Conservation (phyloP, 148 eudicot genomes). For the Amaranthus hypochondriacus region DNA sequence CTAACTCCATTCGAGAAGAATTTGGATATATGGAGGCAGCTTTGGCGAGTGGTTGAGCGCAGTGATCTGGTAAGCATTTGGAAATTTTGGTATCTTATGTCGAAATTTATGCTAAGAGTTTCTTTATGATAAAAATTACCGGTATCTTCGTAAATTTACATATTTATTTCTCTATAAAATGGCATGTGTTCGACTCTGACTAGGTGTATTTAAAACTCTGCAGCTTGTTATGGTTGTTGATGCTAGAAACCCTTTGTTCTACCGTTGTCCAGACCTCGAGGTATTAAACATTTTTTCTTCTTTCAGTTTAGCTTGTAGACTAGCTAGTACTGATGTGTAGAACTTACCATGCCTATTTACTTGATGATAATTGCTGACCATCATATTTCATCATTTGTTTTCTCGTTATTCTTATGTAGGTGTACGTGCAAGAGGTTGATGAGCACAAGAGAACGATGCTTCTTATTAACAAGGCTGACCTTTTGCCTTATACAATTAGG, state of each 20-base stretch:
- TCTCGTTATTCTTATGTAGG: constrained; percentile 38
- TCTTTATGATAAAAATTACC: neutral
- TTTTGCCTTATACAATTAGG: constrained; percentile 73
- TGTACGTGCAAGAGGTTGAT: constrained; percentile 77
- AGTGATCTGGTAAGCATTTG: constrained; percentile 76
- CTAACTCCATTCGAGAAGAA: constrained; percentile 99
- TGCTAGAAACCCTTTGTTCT: constrained; percentile 94
- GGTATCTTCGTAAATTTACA: neutral
- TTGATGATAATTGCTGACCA: neutral
- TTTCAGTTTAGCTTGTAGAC: constrained; percentile 12
- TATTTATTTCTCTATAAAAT: constrained; percentile 4
- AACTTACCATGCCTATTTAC: neutral
- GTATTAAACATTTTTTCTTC: constrained; percentile 30
- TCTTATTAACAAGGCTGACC: constrained; percentile 95
- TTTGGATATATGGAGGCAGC: constrained; percentile 98
- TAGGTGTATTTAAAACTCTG: neutral
- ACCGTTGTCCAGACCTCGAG: constrained; percentile 98
- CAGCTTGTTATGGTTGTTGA: constrained; percentile 99
- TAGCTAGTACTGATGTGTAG: neutral
- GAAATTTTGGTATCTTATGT: neutral
- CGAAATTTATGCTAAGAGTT: neutral
- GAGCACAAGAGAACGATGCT: constrained; percentile 83
- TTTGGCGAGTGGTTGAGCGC: constrained; percentile 98
- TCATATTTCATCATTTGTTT: neutral
- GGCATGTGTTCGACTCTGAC: no score